Conservation (phyloP, 1,284 basidiomycete genomes). For the Ustilago shanxiensis region DNA sequence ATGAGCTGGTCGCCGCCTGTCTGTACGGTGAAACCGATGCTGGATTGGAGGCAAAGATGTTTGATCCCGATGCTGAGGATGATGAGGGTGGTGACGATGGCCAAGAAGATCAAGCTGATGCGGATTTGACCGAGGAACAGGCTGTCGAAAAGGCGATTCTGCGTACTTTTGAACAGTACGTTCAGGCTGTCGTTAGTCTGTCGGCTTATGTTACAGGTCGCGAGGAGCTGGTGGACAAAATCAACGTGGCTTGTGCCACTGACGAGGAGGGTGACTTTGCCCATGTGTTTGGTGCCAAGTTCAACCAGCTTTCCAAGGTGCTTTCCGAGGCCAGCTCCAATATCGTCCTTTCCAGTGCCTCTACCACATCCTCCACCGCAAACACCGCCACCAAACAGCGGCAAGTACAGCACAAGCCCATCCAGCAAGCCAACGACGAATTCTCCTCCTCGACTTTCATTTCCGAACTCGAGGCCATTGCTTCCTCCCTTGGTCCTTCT, state of each 20-base stretch:
- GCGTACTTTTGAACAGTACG: constrained; percentile 51
- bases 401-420: constrained; percentile 22
- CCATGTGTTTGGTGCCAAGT: constrained; percentile 41
- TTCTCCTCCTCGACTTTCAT: constrained; percentile 39
- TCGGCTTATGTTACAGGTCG: constrained; percentile 48
- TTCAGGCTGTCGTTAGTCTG: constrained; percentile 37
- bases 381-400: neutral
- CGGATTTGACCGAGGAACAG: constrained; percentile 44
- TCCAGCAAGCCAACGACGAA: constrained; percentile 32
- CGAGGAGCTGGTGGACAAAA: constrained; percentile 40
- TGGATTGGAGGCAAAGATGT: constrained; percentile 46
- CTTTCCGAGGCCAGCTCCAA: constrained; percentile 41
- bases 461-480: constrained; percentile 43
- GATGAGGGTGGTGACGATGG: constrained; percentile 2
- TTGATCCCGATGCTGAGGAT: constrained; percentile 34
- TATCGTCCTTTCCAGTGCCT: constrained; percentile 19
- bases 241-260: constrained; percentile 38
- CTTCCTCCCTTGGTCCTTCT: constrained; percentile 29
- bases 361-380: neutral
- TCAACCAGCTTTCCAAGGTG: constrained; percentile 46
- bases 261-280: constrained; percentile 43
- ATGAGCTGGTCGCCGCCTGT: constrained; percentile 55
- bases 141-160: constrained; percentile 50
- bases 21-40: constrained; percentile 54
- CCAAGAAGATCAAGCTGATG: constrained; percentile 27